Percentiles rank a stretch among this genome's conserved stretches.
phyloP scores from a whole-genome alignment of 176 grass and related monocot genomes.

The Phoenix dactylifera region DNA sequence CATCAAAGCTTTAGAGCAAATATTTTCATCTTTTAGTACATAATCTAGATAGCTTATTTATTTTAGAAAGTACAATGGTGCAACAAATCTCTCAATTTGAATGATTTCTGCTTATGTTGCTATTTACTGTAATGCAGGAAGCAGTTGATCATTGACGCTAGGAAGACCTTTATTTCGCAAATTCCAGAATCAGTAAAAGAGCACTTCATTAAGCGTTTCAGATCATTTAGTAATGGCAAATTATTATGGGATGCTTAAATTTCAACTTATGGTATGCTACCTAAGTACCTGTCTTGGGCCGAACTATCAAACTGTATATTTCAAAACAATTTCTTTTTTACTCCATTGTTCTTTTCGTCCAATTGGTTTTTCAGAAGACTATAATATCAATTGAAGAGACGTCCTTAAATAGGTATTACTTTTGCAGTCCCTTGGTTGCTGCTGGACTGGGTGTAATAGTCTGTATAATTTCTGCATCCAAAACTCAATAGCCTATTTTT shows the following conservation, averaged over 20 bases:
- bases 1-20: too few relatives aligned
- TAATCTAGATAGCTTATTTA: too few relatives aligned
- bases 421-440: conserved; percentile 10
- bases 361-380: too few relatives aligned
- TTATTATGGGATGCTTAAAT: conserved; percentile 27
- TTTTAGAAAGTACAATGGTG: too few relatives aligned
- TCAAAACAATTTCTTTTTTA: not conserved
- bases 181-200: conserved; percentile 48
- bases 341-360: too few relatives aligned
- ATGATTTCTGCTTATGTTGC: not conserved
- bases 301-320: not conserved
- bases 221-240: conserved; percentile 40
- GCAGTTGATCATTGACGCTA: conserved; percentile 47
- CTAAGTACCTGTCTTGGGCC: not conserved
- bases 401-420: not conserved
- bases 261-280: not conserved
- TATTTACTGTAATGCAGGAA: conserved; percentile 42
- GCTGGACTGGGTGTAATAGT: conserved; percentile 4
- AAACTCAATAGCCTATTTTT: not conserved
- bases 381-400: not conserved
- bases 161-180: conserved; percentile 42
- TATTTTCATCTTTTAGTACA: too few relatives aligned
- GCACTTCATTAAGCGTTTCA: conserved; percentile 42
- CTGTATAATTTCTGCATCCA: not conserved
- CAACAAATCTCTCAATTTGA: too few relatives aligned